Evolutionary conservation across 768 basidiomycete genomes (phyloP), one percentile per base, ranked within the genome.

Genomic region (Fomitopsis pulvina): DNA sequence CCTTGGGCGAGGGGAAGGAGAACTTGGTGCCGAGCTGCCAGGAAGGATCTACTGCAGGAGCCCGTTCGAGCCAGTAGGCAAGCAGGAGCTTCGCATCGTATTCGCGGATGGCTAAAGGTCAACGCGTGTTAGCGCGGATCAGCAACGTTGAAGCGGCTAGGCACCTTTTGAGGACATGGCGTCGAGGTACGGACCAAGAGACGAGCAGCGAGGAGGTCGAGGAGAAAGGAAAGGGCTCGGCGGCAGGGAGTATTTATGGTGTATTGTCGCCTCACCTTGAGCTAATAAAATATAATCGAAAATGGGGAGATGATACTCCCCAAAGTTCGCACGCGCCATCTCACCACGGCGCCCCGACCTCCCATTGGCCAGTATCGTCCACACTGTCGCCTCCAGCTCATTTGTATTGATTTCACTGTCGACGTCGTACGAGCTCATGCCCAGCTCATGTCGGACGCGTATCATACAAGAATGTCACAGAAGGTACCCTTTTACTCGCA

Each of bases 1-100:
- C 92, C 62, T 81, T 82, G 29, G 84, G 81, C 1, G 71, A 58
- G 26, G 86, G 82, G 64, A 77, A 85, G 57, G 70, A 66, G 66
- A 88, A 86, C 52, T 77, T 74, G 42, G 83, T 78, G 28, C 66
- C 53, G 41, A 77, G 71, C 30, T 70, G 63, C 43, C 75, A 74
- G 48, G 84, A 78, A 47, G 84, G 72, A 39, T 86, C 82, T 60
- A 90, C 82, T 11, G 86, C 64, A 25, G 93, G 89, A 11, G 92
- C 87, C 54, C 92, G 83, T 68, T 89, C 83, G 56, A 98, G 85
- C 93, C 93, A 97, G 78, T 97, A 96, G 32, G 93, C 91, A 26
- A 98, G 77, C 57, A 98, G 79, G 60, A 97, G 89, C 77, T 98
- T 99, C 58, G 95, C 95, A 67, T 99, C 95, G 78, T 92, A 98